phyloP scores from a whole-genome alignment of 768 basidiomycete genomes.

The Kwoniella mangroviensis region DNA sequence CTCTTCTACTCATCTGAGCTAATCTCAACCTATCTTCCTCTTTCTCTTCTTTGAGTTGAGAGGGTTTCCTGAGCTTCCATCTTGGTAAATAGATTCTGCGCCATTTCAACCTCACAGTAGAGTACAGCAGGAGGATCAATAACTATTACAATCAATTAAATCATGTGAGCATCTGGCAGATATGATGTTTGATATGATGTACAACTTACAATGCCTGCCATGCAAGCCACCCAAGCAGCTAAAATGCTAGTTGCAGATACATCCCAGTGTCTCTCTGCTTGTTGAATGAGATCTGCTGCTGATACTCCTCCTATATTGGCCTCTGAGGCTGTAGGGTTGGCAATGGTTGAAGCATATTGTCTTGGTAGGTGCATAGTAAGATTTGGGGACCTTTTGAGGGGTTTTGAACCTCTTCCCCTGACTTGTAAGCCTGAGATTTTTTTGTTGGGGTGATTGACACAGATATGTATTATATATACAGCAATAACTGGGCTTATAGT shows the following conservation, averaged over 20 bases:
- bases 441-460: not conserved
- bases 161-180: not conserved
- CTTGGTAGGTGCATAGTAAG: not conserved
- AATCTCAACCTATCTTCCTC: not conserved
- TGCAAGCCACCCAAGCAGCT: conserved; percentile 39
- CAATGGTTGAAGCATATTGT: not conserved
- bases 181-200: not conserved
- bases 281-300: conserved; percentile 32
- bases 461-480: too few relatives aligned
- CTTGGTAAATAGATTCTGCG: conserved; percentile 35
- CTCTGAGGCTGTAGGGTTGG: conserved; percentile 2
- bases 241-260: conserved; percentile 40
- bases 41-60: conserved; percentile 13
- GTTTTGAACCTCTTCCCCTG: not conserved
- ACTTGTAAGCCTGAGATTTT: not conserved
- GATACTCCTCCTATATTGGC: conserved; percentile 13
- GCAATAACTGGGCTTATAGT: too few relatives aligned
- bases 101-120: conserved; percentile 23
- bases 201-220: conserved; percentile 39
- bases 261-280: conserved; percentile 46
- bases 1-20: not conserved
- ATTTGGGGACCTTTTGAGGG: not conserved
- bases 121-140: conserved; percentile 31
- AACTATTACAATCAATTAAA: conserved; percentile 14
- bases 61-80: conserved; percentile 23